These are phyloP conservation scores for Biscutella auriculata DNA, from an alignment of 441 rosid species.

Conservation along the genomic window DNA sequence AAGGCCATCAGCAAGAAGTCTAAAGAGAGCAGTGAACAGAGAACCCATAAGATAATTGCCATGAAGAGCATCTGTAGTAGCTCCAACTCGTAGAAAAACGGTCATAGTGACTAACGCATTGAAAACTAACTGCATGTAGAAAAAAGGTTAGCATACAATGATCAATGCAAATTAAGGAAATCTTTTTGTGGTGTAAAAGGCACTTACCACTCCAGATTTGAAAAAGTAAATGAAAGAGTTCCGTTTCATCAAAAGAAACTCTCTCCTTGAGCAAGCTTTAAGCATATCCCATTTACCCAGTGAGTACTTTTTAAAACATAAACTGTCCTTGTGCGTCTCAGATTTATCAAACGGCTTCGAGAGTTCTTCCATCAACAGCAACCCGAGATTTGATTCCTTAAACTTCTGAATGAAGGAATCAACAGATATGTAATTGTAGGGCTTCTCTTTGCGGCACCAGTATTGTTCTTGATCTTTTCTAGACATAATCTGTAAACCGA, in stretches of 20 bases:
- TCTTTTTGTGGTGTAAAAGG: not conserved
- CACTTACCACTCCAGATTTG: constrained; percentile 32
- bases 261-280: constrained; percentile 47
- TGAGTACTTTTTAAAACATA: constrained; percentile 30
- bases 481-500: constrained; percentile 33
- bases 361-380: constrained; percentile 25
- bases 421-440: constrained; percentile 33
- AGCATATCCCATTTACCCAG: constrained; percentile 38
- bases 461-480: constrained; percentile 54
- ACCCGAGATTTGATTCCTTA: constrained; percentile 22
- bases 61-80: constrained; percentile 24
- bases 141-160: not conserved
- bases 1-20: constrained; percentile 40
- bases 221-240: constrained; percentile 37
- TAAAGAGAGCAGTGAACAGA: constrained; percentile 37
- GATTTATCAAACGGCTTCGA: constrained; percentile 24
- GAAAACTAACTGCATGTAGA: constrained; percentile 36
- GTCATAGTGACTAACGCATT: constrained; percentile 43
- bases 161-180: not conserved
- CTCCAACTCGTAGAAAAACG: constrained; percentile 33
- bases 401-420: constrained; percentile 32
- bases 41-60: constrained; percentile 50
- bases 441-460: constrained; percentile 27
- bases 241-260: constrained; percentile 45
- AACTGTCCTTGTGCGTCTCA: constrained; percentile 14